Conservation (phyloP, 345 rosid genomes). For the Populus ilicifolia region DNA sequence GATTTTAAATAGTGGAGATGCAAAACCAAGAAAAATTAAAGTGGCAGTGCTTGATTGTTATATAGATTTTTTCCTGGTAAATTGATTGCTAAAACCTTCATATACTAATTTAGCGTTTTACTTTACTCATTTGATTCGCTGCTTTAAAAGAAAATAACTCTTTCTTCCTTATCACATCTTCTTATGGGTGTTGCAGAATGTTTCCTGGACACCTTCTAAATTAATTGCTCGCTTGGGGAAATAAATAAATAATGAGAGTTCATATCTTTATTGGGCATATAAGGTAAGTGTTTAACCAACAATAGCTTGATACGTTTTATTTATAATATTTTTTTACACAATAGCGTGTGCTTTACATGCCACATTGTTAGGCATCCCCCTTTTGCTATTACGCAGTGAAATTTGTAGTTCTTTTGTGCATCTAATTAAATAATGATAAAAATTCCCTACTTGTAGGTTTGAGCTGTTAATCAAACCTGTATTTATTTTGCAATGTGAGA, state of each 20-base stretch:
- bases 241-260: conserved; percentile 78
- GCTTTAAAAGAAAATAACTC: background rate
- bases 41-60: background rate
- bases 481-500: background rate
- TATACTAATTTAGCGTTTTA: background rate
- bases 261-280: conserved; percentile 92
- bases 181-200: conserved; percentile 37
- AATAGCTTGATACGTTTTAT: background rate
- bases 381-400: background rate
- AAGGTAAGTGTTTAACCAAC: conserved; percentile 46
- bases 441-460: background rate
- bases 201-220: conserved; percentile 89
- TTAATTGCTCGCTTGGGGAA: conserved; percentile 73
- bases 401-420: background rate
- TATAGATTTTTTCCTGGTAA: background rate
- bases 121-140: background rate
- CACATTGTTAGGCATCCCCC: background rate
- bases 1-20: background rate
- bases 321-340: background rate
- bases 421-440: background rate
- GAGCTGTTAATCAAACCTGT: background rate
- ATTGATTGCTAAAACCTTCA: background rate
- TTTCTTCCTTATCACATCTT: conserved; percentile 5
- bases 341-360: background rate
- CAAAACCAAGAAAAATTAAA: background rate